Base-by-base conservation (phyloP, 2,329 filamentous ascomycete species). In the Aureobasidium sp. region DNA sequence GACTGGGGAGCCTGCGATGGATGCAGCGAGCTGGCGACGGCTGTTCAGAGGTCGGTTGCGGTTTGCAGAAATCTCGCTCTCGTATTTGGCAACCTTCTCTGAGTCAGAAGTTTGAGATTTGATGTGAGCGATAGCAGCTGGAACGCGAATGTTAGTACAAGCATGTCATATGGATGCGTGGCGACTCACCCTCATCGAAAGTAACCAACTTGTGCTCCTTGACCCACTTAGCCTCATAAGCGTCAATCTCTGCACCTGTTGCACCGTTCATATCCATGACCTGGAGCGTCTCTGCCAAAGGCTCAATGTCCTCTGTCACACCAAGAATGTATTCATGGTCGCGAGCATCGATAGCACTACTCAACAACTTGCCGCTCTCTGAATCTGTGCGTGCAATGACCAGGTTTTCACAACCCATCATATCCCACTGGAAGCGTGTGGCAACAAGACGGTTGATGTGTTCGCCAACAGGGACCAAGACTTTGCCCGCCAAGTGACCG, bases 301-400 rank as follows among this genome's bases (percentile, higher is more conserved):
- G 89, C 67, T 91, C 87, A 9, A 86, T 80, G 16, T 86, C 80
- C 67, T 94, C 88, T 0, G 89, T 83, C 3, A 96, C 85, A 61
- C 93, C 93, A 29, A 96, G 86, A 70, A 99, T 96, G 77, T 93
- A 97, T 75, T 97, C 93, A 74, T 99, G 94, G 71, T 99, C 94
- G 62, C 94, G 88, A 7, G 91, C 88, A 71, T 99, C 94, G 65
- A 99, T 89, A 13, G 91, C 90, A 63, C 89, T 96, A 62, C 89
- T 95, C 61, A 99, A 81, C 27, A 99, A 82, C 73, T 87, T 92
- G 49, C 93, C 94, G 64, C 90, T 96, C 76, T 97, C 94, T 0
- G 91, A 95, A 74, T 99, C 94, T 1, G 94, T 97, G 62, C 94
- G 87, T 3, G 94, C 94, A 71, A 99, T 94, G 45, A 97, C 85